Base-by-base conservation (phyloP, 164 flowering plant genomes). In the Macadamia integrifolia region DNA sequence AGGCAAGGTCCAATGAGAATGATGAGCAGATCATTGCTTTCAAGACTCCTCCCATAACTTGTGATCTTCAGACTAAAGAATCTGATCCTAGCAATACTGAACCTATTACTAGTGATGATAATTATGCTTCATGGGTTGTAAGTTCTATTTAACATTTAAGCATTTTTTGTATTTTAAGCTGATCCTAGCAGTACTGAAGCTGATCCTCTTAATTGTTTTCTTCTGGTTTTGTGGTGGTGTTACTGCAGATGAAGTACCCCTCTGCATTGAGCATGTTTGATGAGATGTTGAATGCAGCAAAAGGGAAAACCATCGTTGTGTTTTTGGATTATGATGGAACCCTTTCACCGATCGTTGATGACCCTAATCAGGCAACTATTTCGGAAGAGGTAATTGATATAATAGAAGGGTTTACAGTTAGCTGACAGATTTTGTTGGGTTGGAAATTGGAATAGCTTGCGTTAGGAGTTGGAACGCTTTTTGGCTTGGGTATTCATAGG, bases 271-370 rank as follows among this genome's bases (percentile, higher is more conserved):
- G 66, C 58, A 76, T 76, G 17, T 86, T 86, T 58, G 79, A 79
- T 42, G 68, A 35, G 40, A 80, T 85, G 79, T 72, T 80, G 79
- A 74, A 52, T 50, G 61, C 29, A 6, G 82, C 80, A 0, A 76
- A 79, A 31, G 86, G 85, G 66, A 88, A 84, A 76, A 75, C 60
- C 58, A 75, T 86, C 2, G 86, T 78, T 31, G 86, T 88, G 66
- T 88, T 88, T 67, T 74, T 88, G 58, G 93, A 88, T 71, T 88
- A 88, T 57, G 93, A 88, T 60, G 93, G 93, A 0, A 86, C 90
- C 18, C 85, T 88, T 18, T 83, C 90, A 0, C 90, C 87, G 0
- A 88, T 88, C 29, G 90, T 88, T 3, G 80, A 81, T 66, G 83
- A 88, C 42, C 93, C 93, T 32, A 82, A 85, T 29, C 75, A 72